Percentiles rank a stretch among this genome's conserved stretches.
Conservation (phyloP, 2,329 filamentous ascomycete species). For the Talaromyces sp. region DNA sequence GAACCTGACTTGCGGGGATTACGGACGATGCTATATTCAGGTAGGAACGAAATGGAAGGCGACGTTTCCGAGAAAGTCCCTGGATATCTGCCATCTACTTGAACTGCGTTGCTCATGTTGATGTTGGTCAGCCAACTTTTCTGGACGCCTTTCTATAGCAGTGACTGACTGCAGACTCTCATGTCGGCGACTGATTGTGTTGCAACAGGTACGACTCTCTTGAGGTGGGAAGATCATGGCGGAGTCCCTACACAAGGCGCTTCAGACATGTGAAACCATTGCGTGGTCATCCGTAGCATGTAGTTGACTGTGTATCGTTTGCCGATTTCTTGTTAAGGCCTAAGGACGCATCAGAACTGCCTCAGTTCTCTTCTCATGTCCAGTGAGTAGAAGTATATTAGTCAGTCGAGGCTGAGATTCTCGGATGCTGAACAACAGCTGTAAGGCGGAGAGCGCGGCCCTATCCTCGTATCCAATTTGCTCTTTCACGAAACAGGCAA, state of each 20-base stretch:
- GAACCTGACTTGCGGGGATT: not conserved
- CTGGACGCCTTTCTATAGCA: not conserved
- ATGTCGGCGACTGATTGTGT: not conserved
- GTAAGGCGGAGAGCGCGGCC: not conserved
- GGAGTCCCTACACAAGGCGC: not conserved
- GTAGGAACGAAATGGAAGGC: not conserved
- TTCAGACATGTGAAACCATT: not conserved
- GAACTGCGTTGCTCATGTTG: not conserved
- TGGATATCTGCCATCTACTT: not conserved
- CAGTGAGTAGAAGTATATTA: not conserved
- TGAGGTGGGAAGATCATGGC: not conserved
- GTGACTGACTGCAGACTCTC: not conserved
- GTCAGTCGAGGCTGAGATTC: not conserved
- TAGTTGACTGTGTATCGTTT: not conserved
- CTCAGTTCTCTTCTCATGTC: not conserved
- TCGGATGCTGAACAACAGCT: not conserved
- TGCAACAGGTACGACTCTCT: not conserved
- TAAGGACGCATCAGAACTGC: not conserved
- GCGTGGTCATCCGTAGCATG: not conserved
- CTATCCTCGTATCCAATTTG: conserved; percentile 2
- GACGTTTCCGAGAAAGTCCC: not conserved
- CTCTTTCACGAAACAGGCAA: not conserved
- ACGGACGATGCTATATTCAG: not conserved
- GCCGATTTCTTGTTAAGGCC: not conserved
- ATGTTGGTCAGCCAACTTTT: not conserved